These are phyloP conservation scores for Periglandula ipomoeae DNA, from an alignment of 2,329 filamentous ascomycete species.

Conservation along the genomic window DNA sequence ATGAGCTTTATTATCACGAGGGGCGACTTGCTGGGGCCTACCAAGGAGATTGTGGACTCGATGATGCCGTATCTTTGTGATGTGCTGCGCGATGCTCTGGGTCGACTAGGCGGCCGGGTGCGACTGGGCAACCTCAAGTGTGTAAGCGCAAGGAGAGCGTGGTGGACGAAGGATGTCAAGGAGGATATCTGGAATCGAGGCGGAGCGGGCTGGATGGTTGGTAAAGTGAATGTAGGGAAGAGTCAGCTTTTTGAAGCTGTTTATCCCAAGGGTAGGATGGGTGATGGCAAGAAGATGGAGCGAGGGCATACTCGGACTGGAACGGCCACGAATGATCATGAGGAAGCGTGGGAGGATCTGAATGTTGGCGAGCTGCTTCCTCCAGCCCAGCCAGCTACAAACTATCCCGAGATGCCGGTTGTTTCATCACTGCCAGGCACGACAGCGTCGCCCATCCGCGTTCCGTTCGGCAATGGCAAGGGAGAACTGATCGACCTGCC, in stretches of 20 bases:
- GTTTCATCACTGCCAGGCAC: constrained; percentile 85
- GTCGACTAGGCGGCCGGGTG: constrained; percentile 55
- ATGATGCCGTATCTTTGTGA: constrained; percentile 79
- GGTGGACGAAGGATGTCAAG: constrained; percentile 86
- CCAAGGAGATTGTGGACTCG: constrained; percentile 72
- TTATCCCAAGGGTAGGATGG: constrained; percentile 66
- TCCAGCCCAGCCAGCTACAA: constrained; percentile 60
- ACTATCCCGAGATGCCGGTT: constrained; percentile 76
- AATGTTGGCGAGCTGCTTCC: constrained; percentile 58
- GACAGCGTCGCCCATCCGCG: constrained; percentile 86
- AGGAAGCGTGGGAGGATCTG: constrained; percentile 15
- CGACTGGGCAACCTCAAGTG: constrained; percentile 81
- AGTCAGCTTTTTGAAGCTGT: constrained; percentile 82
- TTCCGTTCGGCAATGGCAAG: constrained; percentile 76
- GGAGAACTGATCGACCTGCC: constrained; percentile 93
- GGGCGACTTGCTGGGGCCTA: constrained; percentile 75
- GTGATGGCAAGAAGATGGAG: constrained; percentile 13
- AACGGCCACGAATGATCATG: constrained; percentile 6
- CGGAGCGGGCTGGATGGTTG: constrained; percentile 89
- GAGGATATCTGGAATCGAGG: constrained; percentile 77
- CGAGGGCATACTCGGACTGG: constrained; percentile 9
- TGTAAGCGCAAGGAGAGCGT: constrained; percentile 75
- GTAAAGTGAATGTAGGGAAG: constrained; percentile 98
- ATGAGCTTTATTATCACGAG: constrained; percentile 88
- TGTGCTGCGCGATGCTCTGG: constrained; percentile 68